A percentile compares a stretch with the other conserved stretches of the same genome.
Evolutionary conservation across 441 rosid genomes (phyloP).

Genomic region (Mallotus repandus): DNA sequence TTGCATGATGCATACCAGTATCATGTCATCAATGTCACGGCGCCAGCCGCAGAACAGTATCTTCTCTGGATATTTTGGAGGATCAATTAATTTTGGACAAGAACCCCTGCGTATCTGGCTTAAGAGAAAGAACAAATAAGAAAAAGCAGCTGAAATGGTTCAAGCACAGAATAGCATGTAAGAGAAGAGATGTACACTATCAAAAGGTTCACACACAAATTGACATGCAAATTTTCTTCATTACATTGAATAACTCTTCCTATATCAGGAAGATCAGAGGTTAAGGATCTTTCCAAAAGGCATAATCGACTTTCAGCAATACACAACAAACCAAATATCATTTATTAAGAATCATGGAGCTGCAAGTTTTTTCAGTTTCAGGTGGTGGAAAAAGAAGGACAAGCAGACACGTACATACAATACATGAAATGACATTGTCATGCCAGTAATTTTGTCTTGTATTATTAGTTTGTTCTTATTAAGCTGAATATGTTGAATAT

Average conservation of each 20-base stretch:
- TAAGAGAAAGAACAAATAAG: conserved; percentile 12
- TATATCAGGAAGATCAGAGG: neutral
- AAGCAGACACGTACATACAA: neutral
- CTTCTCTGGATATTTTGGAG: conserved; percentile 88
- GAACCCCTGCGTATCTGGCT: conserved; percentile 52
- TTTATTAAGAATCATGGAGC: neutral
- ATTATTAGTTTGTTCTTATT: too few relatives aligned
- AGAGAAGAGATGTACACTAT: neutral
- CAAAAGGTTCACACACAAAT: neutral
- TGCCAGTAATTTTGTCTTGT: neutral
- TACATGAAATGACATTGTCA: neutral
- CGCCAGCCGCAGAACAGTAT: conserved; percentile 96
- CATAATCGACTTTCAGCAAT: neutral
- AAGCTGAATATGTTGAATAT: too few relatives aligned
- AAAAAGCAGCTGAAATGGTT: conserved; percentile 9
- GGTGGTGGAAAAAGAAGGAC: neutral
- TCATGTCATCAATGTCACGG: conserved; percentile 96
- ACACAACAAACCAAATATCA: neutral
- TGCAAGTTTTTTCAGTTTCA: neutral
- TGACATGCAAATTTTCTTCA: neutral
- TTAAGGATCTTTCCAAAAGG: neutral
- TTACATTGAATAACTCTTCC: neutral
- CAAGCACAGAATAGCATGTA: neutral
- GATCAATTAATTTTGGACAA: conserved; percentile 63
- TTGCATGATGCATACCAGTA: conserved; percentile 41